A percentile compares a stretch with the other conserved stretches of the same genome.
Evolutionary conservation across 495 filamentous ascomycete genomes (phyloP).

Genomic region (Jackrogersella multiformis): DNA sequence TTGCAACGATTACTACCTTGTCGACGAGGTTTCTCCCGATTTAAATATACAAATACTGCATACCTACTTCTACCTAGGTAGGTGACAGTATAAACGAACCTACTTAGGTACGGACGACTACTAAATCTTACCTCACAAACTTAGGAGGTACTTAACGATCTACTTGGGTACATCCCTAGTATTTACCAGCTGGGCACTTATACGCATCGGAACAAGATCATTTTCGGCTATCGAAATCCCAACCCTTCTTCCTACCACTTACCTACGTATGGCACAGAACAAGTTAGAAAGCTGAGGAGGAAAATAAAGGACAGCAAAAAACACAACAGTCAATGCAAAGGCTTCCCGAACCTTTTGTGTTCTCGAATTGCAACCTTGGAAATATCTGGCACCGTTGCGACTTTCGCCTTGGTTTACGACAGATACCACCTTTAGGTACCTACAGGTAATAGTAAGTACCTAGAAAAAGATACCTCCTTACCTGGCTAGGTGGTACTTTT

Average conservation of each 20-base stretch:
- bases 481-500: too few relatives aligned
- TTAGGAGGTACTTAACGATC: background rate
- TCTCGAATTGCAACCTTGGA: background rate
- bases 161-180: background rate
- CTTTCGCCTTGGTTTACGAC: background rate
- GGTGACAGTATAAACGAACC: too few relatives aligned
- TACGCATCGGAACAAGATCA: background rate
- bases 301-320: background rate
- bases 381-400: background rate
- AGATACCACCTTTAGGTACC: background rate
- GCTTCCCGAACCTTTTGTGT: too few relatives aligned
- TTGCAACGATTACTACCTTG: background rate
- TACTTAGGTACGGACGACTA: background rate
- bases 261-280: slow-evolving; percentile 10
- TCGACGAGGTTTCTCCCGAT: background rate
- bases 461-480: background rate
- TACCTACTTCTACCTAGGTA: background rate
- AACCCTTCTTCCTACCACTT: background rate
- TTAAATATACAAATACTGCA: background rate
- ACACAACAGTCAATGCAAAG: background rate
- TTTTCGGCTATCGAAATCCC: slow-evolving; percentile 5
- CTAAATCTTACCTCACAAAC: background rate
- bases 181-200: background rate
- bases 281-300: background rate
- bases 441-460: too few relatives aligned